phyloP scores from a whole-genome alignment of 1,139 yeast species.

The Sugiyamaella grinbergsii region DNA sequence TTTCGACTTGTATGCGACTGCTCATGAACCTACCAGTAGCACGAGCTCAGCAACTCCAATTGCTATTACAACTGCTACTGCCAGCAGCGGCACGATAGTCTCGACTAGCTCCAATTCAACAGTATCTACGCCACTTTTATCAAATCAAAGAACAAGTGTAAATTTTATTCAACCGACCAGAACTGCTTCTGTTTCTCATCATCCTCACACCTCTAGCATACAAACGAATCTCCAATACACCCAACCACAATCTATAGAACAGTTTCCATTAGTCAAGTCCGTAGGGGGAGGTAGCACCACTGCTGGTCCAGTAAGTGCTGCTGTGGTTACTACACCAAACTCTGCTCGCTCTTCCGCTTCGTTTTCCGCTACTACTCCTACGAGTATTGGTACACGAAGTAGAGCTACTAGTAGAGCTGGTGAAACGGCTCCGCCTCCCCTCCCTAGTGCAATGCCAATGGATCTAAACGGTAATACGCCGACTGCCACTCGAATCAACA shows the following conservation, averaged over 20 bases:
- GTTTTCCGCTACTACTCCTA: slow-evolving; percentile 23
- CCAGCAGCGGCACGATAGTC: not conserved
- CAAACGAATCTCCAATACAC: slow-evolving; percentile 18
- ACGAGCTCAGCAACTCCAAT: not conserved
- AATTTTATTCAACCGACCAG: slow-evolving; percentile 7
- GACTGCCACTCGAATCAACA: slow-evolving; percentile 16
- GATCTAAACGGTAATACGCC: slow-evolving; percentile 12
- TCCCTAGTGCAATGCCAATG: slow-evolving; percentile 22
- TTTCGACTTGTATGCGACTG: slow-evolving; percentile 19
- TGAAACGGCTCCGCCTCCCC: slow-evolving; percentile 25
- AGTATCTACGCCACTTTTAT: slow-evolving; percentile 4
- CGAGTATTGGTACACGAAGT: slow-evolving; percentile 25
- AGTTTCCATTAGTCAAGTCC: slow-evolving; percentile 12
- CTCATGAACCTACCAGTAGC: slow-evolving; percentile 8
- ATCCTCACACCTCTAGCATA: slow-evolving; percentile 17
- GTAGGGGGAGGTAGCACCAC: slow-evolving; percentile 12
- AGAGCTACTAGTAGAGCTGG: slow-evolving; percentile 36
- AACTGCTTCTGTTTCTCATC: slow-evolving; percentile 4
- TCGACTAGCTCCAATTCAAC: slow-evolving; percentile 7
- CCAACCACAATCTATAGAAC: slow-evolving; percentile 15
- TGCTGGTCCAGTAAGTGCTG: slow-evolving; percentile 1
- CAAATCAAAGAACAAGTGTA: slow-evolving; percentile 10
- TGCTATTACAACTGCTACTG: slow-evolving; percentile 6
- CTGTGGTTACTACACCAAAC: slow-evolving; percentile 16
- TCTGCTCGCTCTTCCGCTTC: slow-evolving; percentile 26